A percentile compares a stretch with the other conserved stretches of the same genome.
Evolutionary conservation across 2,329 filamentous ascomycete genomes (phyloP).

Genomic region (Trichophyton benhamiae): DNA sequence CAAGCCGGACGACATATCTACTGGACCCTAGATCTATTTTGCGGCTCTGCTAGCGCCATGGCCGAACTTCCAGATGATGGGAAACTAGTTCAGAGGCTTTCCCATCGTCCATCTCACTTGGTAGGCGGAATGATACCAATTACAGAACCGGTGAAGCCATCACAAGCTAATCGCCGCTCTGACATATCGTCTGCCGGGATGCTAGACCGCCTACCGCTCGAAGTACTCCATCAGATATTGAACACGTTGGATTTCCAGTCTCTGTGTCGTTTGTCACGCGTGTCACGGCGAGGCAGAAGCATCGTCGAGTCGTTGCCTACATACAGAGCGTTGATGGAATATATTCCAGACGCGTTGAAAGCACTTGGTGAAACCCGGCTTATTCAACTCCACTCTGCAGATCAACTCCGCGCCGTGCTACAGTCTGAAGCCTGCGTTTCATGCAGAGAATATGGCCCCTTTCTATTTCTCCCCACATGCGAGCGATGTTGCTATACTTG

Average conservation of each 20-base stretch:
- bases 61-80: background rate
- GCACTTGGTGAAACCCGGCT: constrained; percentile 18
- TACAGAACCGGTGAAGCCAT: background rate
- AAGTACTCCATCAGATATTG: constrained; percentile 19
- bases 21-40: too few species aligned
- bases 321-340: constrained; percentile 35
- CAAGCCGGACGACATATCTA: too few species aligned
- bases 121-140: background rate
- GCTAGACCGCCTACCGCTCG: constrained; percentile 13
- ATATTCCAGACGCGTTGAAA: constrained; percentile 19
- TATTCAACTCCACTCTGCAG: constrained; percentile 16
- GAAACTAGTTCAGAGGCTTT: background rate
- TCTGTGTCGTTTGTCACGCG: constrained; percentile 21
- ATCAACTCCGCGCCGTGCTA: constrained; percentile 16
- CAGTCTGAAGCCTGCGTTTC: constrained; percentile 19
- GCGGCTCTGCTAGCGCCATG: background rate
- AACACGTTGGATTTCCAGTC: constrained; percentile 16
- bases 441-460: constrained; percentile 21
- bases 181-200: background rate
- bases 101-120: background rate
- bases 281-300: constrained; percentile 17
- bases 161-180: background rate
- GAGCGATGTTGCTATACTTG: constrained; percentile 24
- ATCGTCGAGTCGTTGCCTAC: constrained; percentile 22
- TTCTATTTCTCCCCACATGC: constrained; percentile 24